These are phyloP conservation scores for Yamadazyma taylorii DNA, from an alignment of 1,139 yeast species.

Conservation along the genomic window DNA sequence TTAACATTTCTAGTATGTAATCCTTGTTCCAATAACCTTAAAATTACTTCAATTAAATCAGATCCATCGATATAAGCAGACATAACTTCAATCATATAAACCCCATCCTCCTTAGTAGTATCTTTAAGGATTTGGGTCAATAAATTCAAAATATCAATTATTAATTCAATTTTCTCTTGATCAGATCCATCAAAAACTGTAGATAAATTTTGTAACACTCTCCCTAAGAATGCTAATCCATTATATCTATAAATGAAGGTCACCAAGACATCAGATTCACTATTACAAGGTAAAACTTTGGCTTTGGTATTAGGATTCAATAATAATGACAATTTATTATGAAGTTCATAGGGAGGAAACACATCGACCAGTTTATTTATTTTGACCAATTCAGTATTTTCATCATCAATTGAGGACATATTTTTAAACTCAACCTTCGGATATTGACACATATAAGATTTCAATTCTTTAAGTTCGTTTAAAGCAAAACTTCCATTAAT, in stretches of 20 bases:
- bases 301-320: slow-evolving; percentile 65
- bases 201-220: slow-evolving; percentile 66
- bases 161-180: slow-evolving; percentile 34
- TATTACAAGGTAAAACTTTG: slow-evolving; percentile 55
- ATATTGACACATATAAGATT: slow-evolving; percentile 56
- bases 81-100: slow-evolving; percentile 52
- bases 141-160: slow-evolving; percentile 52
- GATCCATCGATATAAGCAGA: slow-evolving; percentile 61
- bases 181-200: slow-evolving; percentile 36
- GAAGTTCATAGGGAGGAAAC: slow-evolving; percentile 51
- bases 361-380: slow-evolving; percentile 42
- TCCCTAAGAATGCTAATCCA: slow-evolving; percentile 87
- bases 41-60: slow-evolving; percentile 68
- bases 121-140: slow-evolving; percentile 49
- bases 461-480: slow-evolving; percentile 57
- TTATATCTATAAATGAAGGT: slow-evolving; percentile 72
- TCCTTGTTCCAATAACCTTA: slow-evolving; percentile 67
- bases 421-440: slow-evolving; percentile 35
- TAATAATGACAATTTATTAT: slow-evolving; percentile 44
- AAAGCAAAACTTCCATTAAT: slow-evolving; percentile 68
- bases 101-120: slow-evolving; percentile 36
- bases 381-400: slow-evolving; percentile 51
- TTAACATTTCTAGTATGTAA: slow-evolving; percentile 53
- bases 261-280: slow-evolving; percentile 50
- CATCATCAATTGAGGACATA: slow-evolving; percentile 50